A percentile compares a stretch with the other conserved stretches of the same genome.
phyloP scores from a whole-genome alignment of 192 early-diverging fungal genomes.

The Phlyctochytrium planicorne region DNA sequence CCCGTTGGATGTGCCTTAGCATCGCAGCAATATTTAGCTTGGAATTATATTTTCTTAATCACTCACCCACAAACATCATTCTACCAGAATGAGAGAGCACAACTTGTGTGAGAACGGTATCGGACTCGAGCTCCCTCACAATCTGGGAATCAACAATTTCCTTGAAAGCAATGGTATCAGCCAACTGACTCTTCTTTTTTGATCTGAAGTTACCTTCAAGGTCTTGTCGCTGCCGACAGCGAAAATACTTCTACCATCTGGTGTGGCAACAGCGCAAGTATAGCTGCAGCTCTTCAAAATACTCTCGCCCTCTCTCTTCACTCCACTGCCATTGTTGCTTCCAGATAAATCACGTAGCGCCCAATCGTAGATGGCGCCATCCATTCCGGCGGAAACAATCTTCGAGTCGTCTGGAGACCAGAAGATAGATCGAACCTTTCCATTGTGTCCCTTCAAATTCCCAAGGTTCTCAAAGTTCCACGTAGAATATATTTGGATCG shows the following conservation, averaged over 20 bases:
- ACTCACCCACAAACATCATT: slow-evolving; percentile 62
- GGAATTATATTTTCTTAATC: background rate
- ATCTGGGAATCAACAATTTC: slow-evolving; percentile 64
- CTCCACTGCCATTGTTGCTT: slow-evolving; percentile 22
- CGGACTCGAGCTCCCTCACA: slow-evolving; percentile 49
- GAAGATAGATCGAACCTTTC: slow-evolving; percentile 53
- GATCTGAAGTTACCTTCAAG: slow-evolving; percentile 38
- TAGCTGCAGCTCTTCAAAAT: slow-evolving; percentile 62
- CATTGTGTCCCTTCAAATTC: slow-evolving; percentile 63
- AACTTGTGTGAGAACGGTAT: slow-evolving; percentile 56
- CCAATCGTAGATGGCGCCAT: slow-evolving; percentile 66
- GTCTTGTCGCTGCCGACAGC: slow-evolving; percentile 62
- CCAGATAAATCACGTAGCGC: slow-evolving; percentile 47
- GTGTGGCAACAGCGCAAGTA: slow-evolving; percentile 47
- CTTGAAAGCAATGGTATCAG: slow-evolving; percentile 17
- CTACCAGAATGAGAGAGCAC: slow-evolving; percentile 56
- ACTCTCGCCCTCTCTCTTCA: slow-evolving; percentile 56
- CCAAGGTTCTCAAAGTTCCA: slow-evolving; percentile 61
- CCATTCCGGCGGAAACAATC: slow-evolving; percentile 57
- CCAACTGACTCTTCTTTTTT: background rate
- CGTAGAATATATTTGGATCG: slow-evolving; percentile 61
- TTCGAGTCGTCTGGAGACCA: slow-evolving; percentile 57
- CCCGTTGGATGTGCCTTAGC: slow-evolving; percentile 47
- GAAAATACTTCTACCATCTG: slow-evolving; percentile 53
- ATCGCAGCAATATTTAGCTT: slow-evolving; percentile 2